phyloP scores from a whole-genome alignment of 345 rosid species.

The Salix koriyanagi region DNA sequence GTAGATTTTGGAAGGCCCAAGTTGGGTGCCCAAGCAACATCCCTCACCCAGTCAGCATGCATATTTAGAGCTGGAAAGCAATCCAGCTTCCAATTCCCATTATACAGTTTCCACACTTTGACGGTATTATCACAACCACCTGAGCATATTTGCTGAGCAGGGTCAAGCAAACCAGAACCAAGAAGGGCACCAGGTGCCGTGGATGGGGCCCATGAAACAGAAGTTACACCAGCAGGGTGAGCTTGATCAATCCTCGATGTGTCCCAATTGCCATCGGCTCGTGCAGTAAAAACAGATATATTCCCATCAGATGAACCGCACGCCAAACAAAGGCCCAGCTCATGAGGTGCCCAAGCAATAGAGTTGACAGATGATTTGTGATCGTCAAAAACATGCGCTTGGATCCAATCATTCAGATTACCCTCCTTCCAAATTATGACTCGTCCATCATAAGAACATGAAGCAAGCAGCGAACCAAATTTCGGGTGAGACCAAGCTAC shows the following conservation, averaged over 20 bases:
- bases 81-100: conserved; percentile 16
- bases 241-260: conserved; percentile 18
- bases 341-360: conserved; percentile 14
- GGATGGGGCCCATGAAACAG: conserved; percentile 15
- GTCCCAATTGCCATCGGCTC: conserved; percentile 14
- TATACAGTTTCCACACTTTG: conserved; percentile 12
- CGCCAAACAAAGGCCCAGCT: conserved; percentile 10
- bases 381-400: conserved; percentile 8
- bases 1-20: conserved; percentile 19
- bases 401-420: conserved; percentile 14
- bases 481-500: conserved; percentile 16
- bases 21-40: conserved; percentile 22
- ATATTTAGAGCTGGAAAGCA: conserved; percentile 17
- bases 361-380: conserved; percentile 14
- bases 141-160: conserved; percentile 13
- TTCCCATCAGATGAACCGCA: conserved; percentile 17
- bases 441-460: conserved; percentile 14
- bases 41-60: conserved; percentile 19
- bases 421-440: conserved; percentile 14
- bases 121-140: conserved; percentile 16
- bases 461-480: conserved; percentile 14
- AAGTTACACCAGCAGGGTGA: conserved; percentile 12
- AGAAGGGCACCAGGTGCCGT: conserved; percentile 11
- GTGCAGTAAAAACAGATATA: conserved; percentile 9
- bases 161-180: conserved; percentile 8